phyloP scores from a whole-genome alignment of 208 protist species.

The Wallacemonas sp. region DNA sequence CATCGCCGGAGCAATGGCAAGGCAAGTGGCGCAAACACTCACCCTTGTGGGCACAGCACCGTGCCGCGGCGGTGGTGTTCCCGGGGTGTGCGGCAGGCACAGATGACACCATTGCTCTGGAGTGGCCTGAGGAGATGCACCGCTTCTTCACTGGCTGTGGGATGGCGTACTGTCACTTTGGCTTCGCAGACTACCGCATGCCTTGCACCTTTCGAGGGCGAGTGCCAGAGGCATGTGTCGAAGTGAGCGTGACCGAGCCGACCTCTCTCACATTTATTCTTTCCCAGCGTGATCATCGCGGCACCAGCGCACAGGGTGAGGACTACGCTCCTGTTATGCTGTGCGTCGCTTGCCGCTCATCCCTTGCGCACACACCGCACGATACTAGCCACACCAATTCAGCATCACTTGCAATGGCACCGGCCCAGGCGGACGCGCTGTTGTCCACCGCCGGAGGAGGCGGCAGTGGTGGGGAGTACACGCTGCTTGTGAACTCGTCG shows the following conservation, averaged over 20 bases:
- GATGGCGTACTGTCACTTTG: conserved; percentile 41
- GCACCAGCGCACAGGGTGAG: conserved; percentile 22
- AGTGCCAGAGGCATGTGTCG: conserved; percentile 37
- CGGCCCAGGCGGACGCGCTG: neutral
- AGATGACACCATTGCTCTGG: conserved; percentile 44
- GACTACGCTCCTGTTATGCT: conserved; percentile 63
- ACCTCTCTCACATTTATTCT: conserved; percentile 43
- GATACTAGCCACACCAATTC: neutral
- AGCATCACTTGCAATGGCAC: neutral
- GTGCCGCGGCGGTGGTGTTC: conserved; percentile 36
- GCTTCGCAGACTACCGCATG: conserved; percentile 57
- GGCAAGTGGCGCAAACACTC: conserved; percentile 46
- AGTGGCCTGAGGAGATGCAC: conserved; percentile 46
- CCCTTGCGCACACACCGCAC: neutral
- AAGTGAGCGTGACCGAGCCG: conserved; percentile 45
- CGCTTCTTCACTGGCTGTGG: conserved; percentile 55
- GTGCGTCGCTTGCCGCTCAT: conserved; percentile 28
- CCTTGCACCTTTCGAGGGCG: conserved; percentile 36
- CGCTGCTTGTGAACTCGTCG: conserved; percentile 31
- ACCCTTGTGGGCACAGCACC: conserved; percentile 43
- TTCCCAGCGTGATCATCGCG: conserved; percentile 47
- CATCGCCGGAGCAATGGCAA: conserved; percentile 47
- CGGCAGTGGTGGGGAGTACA: conserved; percentile 30
- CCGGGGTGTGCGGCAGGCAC: conserved; percentile 31
- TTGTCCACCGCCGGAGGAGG: too few relatives aligned